phyloP scores from a whole-genome alignment of 1,139 yeast species.

The Geotrichum phurueaensis region DNA sequence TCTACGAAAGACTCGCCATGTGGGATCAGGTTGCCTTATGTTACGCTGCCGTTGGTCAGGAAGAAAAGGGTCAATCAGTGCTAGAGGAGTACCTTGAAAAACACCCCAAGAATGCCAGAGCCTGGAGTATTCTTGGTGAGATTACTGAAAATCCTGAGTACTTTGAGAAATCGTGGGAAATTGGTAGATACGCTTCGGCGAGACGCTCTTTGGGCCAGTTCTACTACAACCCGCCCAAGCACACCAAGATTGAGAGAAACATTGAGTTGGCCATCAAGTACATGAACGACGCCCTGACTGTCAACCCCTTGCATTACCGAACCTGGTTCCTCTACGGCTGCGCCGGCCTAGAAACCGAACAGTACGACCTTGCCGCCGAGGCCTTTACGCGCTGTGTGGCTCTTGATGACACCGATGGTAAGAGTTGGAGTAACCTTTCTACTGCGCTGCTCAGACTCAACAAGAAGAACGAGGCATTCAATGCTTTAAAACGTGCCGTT shows the following conservation, averaged over 20 bases:
- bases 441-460: slow-evolving; percentile 64
- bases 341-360: slow-evolving; percentile 68
- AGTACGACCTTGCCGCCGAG: slow-evolving; percentile 77
- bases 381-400: slow-evolving; percentile 91
- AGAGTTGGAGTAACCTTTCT: slow-evolving; percentile 93
- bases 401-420: slow-evolving; percentile 72
- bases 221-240: slow-evolving; percentile 59
- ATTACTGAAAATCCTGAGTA: slow-evolving; percentile 65
- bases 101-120: slow-evolving; percentile 75
- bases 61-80: slow-evolving; percentile 56
- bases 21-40: slow-evolving; percentile 85
- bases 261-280: slow-evolving; percentile 55
- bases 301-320: slow-evolving; percentile 70
- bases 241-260: slow-evolving; percentile 49
- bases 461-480: slow-evolving; percentile 70
- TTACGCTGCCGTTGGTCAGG: slow-evolving; percentile 80
- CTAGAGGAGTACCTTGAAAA: slow-evolving; percentile 48
- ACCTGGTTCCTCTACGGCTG: slow-evolving; percentile 95
- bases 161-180: slow-evolving; percentile 86
- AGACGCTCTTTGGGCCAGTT: slow-evolving; percentile 75
- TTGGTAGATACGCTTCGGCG: slow-evolving; percentile 78
- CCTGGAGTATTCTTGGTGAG: slow-evolving; percentile 82
- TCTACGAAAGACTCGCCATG: slow-evolving; percentile 73
- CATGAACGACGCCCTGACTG: slow-evolving; percentile 65
- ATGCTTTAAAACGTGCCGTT: slow-evolving; percentile 74